Percentiles rank a stretch among this genome's conserved stretches.
Evolutionary conservation across 805 yeast genomes (phyloP).

Genomic region (Wickerhamomyces sydowiorum): DNA sequence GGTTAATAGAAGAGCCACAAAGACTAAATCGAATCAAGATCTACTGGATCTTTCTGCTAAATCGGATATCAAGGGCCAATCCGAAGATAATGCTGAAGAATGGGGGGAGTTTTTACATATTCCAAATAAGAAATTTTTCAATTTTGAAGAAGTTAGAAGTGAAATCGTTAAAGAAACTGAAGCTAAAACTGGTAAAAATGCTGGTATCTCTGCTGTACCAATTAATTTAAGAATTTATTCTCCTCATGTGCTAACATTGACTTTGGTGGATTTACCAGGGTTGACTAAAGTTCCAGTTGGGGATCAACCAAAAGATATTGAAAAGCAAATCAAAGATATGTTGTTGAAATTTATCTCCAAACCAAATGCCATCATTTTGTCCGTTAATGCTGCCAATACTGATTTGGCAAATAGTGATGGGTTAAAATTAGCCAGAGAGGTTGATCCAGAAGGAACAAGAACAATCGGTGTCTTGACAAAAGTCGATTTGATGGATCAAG

Average conservation of each 20-base stretch:
- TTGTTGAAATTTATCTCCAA: conserved; percentile 87
- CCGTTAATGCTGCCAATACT: conserved; percentile 94
- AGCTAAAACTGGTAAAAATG: conserved; percentile 71
- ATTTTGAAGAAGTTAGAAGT: conserved; percentile 81
- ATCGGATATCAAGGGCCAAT: conserved; percentile 39
- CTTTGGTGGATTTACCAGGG: conserved; percentile 95
- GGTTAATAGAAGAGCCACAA: conserved; percentile 57
- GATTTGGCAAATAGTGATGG: conserved; percentile 98
- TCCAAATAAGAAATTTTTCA: conserved; percentile 82
- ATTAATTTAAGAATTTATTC: conserved; percentile 90
- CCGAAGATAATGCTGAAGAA: conserved; percentile 73
- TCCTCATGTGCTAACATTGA: conserved; percentile 89
- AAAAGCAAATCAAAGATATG: conserved; percentile 89
- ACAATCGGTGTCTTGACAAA: conserved; percentile 97
- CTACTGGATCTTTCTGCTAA: conserved; percentile 34
- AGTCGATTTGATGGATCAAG: conserved; percentile 95
- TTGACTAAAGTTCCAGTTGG: conserved; percentile 98
- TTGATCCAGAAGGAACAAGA: conserved; percentile 93
- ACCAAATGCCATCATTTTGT: conserved; percentile 90
- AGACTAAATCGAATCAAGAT: conserved; percentile 20
- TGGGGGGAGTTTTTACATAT: conserved; percentile 98
- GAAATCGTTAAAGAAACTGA: conserved; percentile 93
- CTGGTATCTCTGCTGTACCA: conserved; percentile 89
- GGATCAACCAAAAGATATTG: conserved; percentile 97
- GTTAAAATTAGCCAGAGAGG: conserved; percentile 92